Percentiles rank a stretch among this genome's conserved stretches.
These are phyloP conservation scores for Kluyveromyces aestuarii DNA, from an alignment of 805 yeast species.

Conservation along the genomic window DNA sequence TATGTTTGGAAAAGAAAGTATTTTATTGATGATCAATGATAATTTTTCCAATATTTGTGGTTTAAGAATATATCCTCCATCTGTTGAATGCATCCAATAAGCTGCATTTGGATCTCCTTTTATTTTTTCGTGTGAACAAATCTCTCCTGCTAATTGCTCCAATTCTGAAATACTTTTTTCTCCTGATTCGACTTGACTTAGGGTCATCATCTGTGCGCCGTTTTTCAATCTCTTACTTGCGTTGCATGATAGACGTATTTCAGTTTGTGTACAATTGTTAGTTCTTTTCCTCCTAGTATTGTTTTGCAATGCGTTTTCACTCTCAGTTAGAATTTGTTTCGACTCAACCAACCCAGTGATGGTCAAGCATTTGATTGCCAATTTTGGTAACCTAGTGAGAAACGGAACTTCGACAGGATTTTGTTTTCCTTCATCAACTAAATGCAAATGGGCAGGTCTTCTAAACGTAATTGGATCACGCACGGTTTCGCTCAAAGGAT, in stretches of 20 bases:
- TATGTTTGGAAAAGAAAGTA: constrained; percentile 8
- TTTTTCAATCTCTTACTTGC: neutral
- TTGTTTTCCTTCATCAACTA: neutral
- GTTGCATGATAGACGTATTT: neutral
- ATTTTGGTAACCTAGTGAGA: neutral
- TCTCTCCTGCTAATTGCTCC: constrained; percentile 4
- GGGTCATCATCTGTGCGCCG: constrained; percentile 7
- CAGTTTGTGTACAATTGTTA: neutral
- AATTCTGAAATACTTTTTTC: constrained; percentile 18
- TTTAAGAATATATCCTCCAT: constrained; percentile 8
- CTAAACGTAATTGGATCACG: constrained; percentile 9
- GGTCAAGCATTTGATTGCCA: neutral
- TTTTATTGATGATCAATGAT: constrained; percentile 12
- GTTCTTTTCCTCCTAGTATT: neutral
- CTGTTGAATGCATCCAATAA: constrained; percentile 12
- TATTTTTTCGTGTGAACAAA: constrained; percentile 5
- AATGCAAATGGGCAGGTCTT: constrained; percentile 9
- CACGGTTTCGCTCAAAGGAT: constrained; percentile 2
- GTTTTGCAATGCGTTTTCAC: neutral
- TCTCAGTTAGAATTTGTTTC: neutral
- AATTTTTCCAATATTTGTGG: constrained; percentile 11
- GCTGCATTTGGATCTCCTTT: constrained; percentile 8
- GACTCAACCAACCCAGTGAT: neutral
- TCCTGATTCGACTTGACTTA: constrained; percentile 16
- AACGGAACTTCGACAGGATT: neutral